Evolutionary conservation across 2,329 filamentous ascomycete genomes (phyloP).

Genomic region (Fusarium domesticum): DNA sequence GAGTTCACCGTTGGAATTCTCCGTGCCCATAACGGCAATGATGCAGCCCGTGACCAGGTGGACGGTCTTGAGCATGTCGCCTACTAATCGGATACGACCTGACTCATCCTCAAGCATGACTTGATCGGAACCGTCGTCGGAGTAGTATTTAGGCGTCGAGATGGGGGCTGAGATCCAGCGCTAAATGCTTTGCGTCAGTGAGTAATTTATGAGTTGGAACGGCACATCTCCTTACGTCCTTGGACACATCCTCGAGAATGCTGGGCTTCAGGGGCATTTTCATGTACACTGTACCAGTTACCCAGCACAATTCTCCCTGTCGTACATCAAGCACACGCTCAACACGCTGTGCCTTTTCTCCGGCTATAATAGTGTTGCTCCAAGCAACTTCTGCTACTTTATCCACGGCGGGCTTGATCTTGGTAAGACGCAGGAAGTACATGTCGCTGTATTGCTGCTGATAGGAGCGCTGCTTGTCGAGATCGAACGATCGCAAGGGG

Average conservation of each 20-base stretch:
- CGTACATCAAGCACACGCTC: conserved; percentile 92
- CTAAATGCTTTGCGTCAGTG: conserved; percentile 40
- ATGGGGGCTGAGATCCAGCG: conserved; percentile 87
- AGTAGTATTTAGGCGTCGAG: conserved; percentile 72
- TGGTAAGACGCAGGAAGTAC: conserved; percentile 88
- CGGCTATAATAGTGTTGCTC: conserved; percentile 73
- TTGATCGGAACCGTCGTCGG: conserved; percentile 57
- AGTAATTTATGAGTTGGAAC: neutral
- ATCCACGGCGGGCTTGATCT: conserved; percentile 82
- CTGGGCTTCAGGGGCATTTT: conserved; percentile 96
- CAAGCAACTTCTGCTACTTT: conserved; percentile 71
- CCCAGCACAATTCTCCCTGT: conserved; percentile 94
- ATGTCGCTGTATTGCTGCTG: conserved; percentile 96
- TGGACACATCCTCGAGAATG: conserved; percentile 90
- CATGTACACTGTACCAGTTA: conserved; percentile 93
- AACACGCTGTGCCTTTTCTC: conserved; percentile 70
- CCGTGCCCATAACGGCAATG: conserved; percentile 89
- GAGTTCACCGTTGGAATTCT: conserved; percentile 88
- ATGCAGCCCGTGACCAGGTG: conserved; percentile 90
- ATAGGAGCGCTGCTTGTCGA: conserved; percentile 73
- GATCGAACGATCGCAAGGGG: conserved; percentile 69
- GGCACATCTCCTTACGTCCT: conserved; percentile 59
- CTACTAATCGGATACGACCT: conserved; percentile 77
- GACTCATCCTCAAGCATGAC: conserved; percentile 96
- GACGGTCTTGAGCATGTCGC: conserved; percentile 62